phyloP scores from a whole-genome alignment of 2,329 filamentous ascomycete species.

The Ascochyta lentis region DNA sequence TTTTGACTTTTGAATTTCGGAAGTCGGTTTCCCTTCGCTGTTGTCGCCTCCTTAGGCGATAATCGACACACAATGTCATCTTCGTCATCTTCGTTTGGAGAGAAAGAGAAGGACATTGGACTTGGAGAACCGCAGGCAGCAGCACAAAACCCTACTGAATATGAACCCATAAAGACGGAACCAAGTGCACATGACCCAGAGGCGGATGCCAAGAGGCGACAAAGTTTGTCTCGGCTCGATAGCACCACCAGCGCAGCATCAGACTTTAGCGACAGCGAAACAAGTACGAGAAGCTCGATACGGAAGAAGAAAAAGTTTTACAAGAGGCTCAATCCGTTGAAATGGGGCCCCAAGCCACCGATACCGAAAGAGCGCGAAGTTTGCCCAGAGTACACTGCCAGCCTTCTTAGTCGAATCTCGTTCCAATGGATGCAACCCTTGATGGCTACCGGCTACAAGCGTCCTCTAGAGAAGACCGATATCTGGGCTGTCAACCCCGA shows the following conservation, averaged over 20 bases:
- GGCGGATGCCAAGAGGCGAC: constrained; percentile 11
- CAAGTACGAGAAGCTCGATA: constrained; percentile 34
- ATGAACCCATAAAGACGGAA: constrained; percentile 50
- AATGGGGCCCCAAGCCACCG: constrained; percentile 59
- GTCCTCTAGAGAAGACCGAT: constrained; percentile 81
- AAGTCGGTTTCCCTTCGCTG: constrained; percentile 1
- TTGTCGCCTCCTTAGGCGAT: background rate
- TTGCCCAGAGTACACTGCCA: constrained; percentile 75
- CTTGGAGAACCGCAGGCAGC: constrained; percentile 46
- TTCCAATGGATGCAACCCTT: constrained; percentile 92
- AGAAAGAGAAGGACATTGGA: constrained; percentile 48
- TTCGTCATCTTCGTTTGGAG: constrained; percentile 33
- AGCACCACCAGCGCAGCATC: constrained; percentile 38
- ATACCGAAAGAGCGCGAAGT: constrained; percentile 60
- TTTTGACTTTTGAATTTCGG: background rate
- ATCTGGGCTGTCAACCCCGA: constrained; percentile 88
- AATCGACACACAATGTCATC: constrained; percentile 23
- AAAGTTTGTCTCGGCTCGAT: constrained; percentile 36
- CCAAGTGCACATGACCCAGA: constrained; percentile 40
- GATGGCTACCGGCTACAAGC: constrained; percentile 84
- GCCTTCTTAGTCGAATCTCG: constrained; percentile 75
- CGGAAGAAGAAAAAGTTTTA: constrained; percentile 65
- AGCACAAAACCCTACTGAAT: constrained; percentile 42
- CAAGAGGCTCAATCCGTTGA: constrained; percentile 59
- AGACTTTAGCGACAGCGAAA: constrained; percentile 39